A percentile compares a stretch with the other conserved stretches of the same genome.
Evolutionary conservation across 108 stramenopile genomes (phyloP).

Genomic region (Cyclostephanos invisitatus): DNA sequence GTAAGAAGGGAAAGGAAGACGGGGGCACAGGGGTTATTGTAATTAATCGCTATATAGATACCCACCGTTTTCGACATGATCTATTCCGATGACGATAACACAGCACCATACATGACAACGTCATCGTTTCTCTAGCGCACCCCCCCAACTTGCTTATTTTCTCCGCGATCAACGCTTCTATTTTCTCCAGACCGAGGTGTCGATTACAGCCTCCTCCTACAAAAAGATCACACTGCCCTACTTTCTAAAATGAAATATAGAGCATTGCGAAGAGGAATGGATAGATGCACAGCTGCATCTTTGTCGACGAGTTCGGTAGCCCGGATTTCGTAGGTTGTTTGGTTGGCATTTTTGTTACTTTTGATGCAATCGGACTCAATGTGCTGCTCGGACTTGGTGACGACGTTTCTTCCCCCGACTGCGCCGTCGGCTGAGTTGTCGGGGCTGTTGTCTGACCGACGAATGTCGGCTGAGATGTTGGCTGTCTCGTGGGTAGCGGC

Average conservation of each 20-base stretch:
- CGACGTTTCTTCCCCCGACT: not conserved
- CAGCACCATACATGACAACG: too few species aligned
- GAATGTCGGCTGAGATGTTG: not conserved
- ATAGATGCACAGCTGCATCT: not conserved
- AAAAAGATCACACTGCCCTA: not conserved
- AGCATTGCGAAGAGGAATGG: not conserved
- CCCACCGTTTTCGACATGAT: too few species aligned
- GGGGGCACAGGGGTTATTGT: too few species aligned
- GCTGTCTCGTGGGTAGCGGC: not conserved
- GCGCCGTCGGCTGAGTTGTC: not conserved
- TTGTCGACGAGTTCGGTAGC: not conserved
- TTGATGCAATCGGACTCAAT: not conserved
- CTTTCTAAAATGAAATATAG: not conserved
- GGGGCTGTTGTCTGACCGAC: not conserved
- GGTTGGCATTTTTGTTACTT: not conserved
- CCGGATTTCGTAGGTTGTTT: not conserved
- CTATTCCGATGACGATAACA: too few species aligned
- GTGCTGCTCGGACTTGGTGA: not conserved
- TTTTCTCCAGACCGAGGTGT: too few species aligned
- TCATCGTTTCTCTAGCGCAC: too few species aligned
- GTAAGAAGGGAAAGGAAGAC: too few species aligned
- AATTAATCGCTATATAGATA: too few species aligned
- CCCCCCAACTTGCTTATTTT: too few species aligned
- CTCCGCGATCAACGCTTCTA: too few species aligned
- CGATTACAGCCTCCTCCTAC: too few species aligned